Evolutionary conservation across 805 yeast species (phyloP), one percentile per base, ranked within the genome.

Genomic region (Teunomyces gatunensis): DNA sequence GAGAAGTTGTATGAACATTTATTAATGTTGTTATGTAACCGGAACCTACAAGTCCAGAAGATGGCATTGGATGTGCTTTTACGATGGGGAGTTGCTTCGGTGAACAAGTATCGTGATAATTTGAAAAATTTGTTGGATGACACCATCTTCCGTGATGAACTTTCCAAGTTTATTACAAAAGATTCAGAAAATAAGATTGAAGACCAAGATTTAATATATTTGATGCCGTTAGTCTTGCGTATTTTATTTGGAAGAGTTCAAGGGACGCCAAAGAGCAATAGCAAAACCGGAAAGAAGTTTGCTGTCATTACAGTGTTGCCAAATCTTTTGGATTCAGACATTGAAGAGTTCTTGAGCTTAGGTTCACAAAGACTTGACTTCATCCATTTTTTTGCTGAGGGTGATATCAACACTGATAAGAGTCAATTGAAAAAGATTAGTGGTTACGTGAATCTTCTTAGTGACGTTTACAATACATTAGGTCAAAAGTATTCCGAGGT

Each of bases 211-310:
- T 69, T 77, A 12, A 69, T 63, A 2, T 63, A 52, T 1, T 75
- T 92, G 2, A 79, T 89, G 79, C 94, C 95, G 1, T 58, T 87
- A 27, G 76, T 90, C 3, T 61, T 90, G 42, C 71, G 97, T 54
- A 84, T 94, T 21, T 69, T 94, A 17, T 92, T 85, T 65, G 98
- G 98, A 6, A 77, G 96, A 48, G 89, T 90, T 6, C 95, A 89
- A 65, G 75, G 75, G 9, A 77, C 84, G 1, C 74, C 83, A 4
- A 78, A 74, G 47, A 84, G 87, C 61, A 89, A 89, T 49, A 78
- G 83, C 25, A 87, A 87, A 59, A 78, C 80, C 47, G 84, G 90
- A 28, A 78, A 87, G 54, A 86, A 89, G 52, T 77, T 74, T 56
- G 88, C 94, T 6, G 84, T 88, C 6, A 72, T 88, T 10, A 74